Conservation (phyloP, 2,329 filamentous ascomycete species). For the Periconia digitata region DNA sequence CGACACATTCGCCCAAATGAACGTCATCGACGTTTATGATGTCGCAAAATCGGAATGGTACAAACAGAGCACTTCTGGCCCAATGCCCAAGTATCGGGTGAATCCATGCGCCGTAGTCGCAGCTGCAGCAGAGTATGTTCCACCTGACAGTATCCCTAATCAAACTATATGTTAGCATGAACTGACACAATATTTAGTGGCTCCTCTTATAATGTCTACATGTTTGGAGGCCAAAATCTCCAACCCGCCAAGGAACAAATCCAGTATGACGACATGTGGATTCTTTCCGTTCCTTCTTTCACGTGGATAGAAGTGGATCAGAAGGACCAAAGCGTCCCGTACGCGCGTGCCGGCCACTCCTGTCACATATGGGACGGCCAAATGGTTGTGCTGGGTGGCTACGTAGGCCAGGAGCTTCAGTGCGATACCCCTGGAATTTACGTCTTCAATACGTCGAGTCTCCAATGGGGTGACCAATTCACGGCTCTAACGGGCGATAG, state of each 20-base stretch:
- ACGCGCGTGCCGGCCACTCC: conserved; percentile 70
- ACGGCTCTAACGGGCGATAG: conserved; percentile 62
- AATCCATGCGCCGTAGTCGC: conserved; percentile 74
- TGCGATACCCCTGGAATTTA: conserved; percentile 73
- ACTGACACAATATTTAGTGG: conserved; percentile 47
- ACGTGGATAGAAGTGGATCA: conserved; percentile 72
- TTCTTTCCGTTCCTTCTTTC: conserved; percentile 77
- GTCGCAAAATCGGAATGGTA: conserved; percentile 71
- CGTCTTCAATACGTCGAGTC: conserved; percentile 73
- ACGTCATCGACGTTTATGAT: conserved; percentile 78
- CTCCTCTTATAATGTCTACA: conserved; percentile 74
- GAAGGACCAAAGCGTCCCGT: conserved; percentile 49
- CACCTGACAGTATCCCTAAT: background rate
- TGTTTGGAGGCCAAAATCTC: conserved; percentile 76
- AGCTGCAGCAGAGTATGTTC: conserved; percentile 62
- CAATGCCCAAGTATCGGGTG: conserved; percentile 60
- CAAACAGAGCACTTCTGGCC: conserved; percentile 66
- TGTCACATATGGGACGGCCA: conserved; percentile 80
- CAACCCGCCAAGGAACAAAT: conserved; percentile 60
- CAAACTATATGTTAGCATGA: background rate
- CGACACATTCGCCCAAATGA: conserved; percentile 69
- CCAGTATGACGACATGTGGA: conserved; percentile 75
- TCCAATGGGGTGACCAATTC: conserved; percentile 71
- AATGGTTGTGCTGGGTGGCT: conserved; percentile 77
- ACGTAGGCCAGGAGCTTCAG: conserved; percentile 59